A percentile compares a stretch with the other conserved stretches of the same genome.
phyloP scores from a whole-genome alignment of 2,329 filamentous ascomycete genomes.

The Didymella arachidicola region DNA sequence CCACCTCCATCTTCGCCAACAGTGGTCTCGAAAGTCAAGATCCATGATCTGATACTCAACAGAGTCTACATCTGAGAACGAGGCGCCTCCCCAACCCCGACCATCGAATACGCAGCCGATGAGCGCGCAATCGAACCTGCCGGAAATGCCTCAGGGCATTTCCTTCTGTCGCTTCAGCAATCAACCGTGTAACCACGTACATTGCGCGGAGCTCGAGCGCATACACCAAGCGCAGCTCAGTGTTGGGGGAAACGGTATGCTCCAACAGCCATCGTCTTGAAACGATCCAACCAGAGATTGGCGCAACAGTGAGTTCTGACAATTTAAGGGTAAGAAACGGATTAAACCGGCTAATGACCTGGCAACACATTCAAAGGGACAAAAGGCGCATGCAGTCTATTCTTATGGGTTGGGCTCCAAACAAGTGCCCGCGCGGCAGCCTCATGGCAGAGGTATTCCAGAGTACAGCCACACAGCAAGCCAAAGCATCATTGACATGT shows the following conservation, averaged over 20 bases:
- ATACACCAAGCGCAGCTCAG: slow-evolving; percentile 14
- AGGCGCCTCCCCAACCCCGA: slow-evolving; percentile 7
- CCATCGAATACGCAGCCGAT: slow-evolving; percentile 1
- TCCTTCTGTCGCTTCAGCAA: slow-evolving; percentile 13
- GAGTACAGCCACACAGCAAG: no score
- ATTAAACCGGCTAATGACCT: background rate
- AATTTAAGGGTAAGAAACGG: background rate
- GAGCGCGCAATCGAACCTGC: slow-evolving; percentile 1
- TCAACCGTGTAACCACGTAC: slow-evolving; percentile 18
- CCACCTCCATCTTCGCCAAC: slow-evolving; percentile 30
- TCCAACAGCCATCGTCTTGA: slow-evolving; percentile 11
- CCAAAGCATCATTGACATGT: no score
- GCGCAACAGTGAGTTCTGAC: background rate
- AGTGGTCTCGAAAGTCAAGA: slow-evolving; percentile 30
- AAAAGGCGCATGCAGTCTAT: background rate
- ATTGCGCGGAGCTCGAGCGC: slow-evolving; percentile 19
- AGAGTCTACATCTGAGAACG: slow-evolving; percentile 17
- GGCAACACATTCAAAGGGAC: background rate
- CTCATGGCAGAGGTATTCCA: background rate
- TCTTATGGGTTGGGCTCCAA: background rate
- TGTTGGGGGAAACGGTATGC: slow-evolving; percentile 5
- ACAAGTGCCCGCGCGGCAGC: background rate
- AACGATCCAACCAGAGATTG: background rate
- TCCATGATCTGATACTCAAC: slow-evolving; percentile 24
- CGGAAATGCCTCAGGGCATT: slow-evolving; percentile 3